Conservation (phyloP, 2,329 filamentous ascomycete genomes). For the Cytospora mali region DNA sequence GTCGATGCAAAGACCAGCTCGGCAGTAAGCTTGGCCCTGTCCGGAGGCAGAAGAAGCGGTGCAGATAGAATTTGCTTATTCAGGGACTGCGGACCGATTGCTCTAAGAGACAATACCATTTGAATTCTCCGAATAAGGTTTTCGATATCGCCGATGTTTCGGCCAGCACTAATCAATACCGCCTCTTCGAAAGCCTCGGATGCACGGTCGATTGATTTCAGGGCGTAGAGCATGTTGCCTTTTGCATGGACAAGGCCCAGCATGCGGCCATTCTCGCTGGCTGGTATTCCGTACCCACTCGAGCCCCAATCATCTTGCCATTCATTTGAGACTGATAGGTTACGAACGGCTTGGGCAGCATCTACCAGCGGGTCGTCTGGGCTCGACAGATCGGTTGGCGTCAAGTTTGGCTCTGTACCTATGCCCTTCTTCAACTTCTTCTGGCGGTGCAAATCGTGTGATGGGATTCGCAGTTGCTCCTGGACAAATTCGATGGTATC, state of each 20-base stretch:
- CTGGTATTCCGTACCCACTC: slow-evolving; percentile 83
- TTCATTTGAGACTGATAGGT: slow-evolving; percentile 21
- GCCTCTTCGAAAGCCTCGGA: slow-evolving; percentile 93
- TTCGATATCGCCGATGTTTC: slow-evolving; percentile 69
- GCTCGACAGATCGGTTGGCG: slow-evolving; percentile 27
- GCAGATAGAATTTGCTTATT: slow-evolving; percentile 44
- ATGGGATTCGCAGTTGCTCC: slow-evolving; percentile 60
- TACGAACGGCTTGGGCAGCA: slow-evolving; percentile 29
- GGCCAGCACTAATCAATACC: slow-evolving; percentile 82
- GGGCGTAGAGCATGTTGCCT: slow-evolving; percentile 94
- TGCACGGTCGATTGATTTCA: slow-evolving; percentile 79
- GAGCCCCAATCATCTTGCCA: slow-evolving; percentile 60
- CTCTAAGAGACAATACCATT: slow-evolving; percentile 61
- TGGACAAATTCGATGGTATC: slow-evolving; percentile 87
- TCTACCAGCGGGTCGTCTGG: slow-evolving; percentile 33
- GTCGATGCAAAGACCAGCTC: slow-evolving; percentile 77
- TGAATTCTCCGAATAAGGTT: slow-evolving; percentile 80
- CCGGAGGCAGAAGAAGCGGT: slow-evolving; percentile 79
- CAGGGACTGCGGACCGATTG: slow-evolving; percentile 34
- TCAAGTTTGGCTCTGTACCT: slow-evolving; percentile 31
- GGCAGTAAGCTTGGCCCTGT: slow-evolving; percentile 80
- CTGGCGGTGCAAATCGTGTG: slow-evolving; percentile 33
- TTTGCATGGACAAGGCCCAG: slow-evolving; percentile 95
- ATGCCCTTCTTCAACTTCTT: slow-evolving; percentile 30
- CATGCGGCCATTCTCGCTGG: slow-evolving; percentile 87